Evolutionary conservation across 345 rosid species (phyloP).

Genomic region (Gossypium turneri): DNA sequence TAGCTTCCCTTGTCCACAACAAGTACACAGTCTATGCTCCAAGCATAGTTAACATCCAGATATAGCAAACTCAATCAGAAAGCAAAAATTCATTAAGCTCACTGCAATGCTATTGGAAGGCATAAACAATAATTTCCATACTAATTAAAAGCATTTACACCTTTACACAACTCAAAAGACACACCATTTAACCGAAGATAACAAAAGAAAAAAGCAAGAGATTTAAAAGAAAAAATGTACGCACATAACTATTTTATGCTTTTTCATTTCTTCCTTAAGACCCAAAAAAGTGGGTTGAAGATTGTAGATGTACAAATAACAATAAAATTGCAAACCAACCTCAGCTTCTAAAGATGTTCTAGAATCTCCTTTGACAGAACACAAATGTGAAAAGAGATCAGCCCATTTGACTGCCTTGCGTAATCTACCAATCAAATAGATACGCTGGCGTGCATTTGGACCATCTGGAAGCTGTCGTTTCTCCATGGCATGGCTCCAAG

Average conservation of each 20-base stretch:
- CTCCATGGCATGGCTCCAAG: constrained; percentile 99
- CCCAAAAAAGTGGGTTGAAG: background rate
- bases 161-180: background rate
- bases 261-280: background rate
- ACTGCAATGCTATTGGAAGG: background rate
- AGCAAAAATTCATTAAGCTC: background rate
- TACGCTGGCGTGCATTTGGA: constrained; percentile 82
- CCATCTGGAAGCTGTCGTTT: constrained; percentile 95
- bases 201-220: background rate
- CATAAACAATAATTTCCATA: background rate
- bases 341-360: constrained; percentile 94
- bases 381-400: constrained; percentile 65
- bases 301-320: background rate
- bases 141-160: background rate
- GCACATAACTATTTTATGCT: background rate
- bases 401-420: constrained; percentile 99
- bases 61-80: background rate
- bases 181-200: background rate
- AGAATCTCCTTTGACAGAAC: constrained; percentile 77
- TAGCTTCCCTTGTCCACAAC: constrained; percentile 6
- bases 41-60: background rate
- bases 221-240: background rate
- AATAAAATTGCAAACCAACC: constrained; percentile 40
- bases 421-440: constrained; percentile 85
- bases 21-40: background rate